Evolutionary conservation across 768 basidiomycete genomes (phyloP), one percentile per base, ranked within the genome.

Genomic region (Floccularia luteovirens): DNA sequence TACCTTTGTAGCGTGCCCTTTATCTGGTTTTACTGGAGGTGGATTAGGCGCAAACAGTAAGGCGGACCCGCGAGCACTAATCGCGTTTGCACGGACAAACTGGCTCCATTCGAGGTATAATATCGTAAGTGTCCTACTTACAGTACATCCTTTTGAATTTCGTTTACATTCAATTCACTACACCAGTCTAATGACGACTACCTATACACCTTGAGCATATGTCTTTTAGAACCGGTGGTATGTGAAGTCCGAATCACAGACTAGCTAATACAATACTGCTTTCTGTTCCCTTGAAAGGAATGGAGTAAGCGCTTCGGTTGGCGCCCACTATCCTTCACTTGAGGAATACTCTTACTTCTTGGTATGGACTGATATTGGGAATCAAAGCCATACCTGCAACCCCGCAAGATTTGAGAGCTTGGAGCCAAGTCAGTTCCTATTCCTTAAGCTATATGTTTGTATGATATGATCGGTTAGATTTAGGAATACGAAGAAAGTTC

Each of bases 371-470:
- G 71, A 73, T 45, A 60, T 74, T 11, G 73, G 56, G 60, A 4
- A 74, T 76, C 36, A 46, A 55, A 32, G 62, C 66, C 45, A 70
- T 76, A 28, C 74, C 73, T 1, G 58, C 58, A 1, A 62, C 58
- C 2, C 30, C 64, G 11, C 58, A 66, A 13, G 66, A 51, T 2
- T 47, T 74, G 39, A 43, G 45, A 8, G 50, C 45, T 4, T 74
- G 70, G 72, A 52, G 60, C n/a, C 42, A 47, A 48, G 71, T 70
- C 39, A 24, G 58, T 43, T 10, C 1, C 22, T 4, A 20, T 24
- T 22, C 11, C 30, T 1, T 7, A 7, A 17, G 20, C 20, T 7
- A 38, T 6, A 14, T 34, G 12, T n/a, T 34, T 7, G 36, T 16
- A 7, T 22, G n/a, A 31, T 33, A 4, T 28, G 27, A 10, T 33